Conservation (phyloP, 1,284 basidiomycete genomes). For the Xerocomus minutiporus region DNA sequence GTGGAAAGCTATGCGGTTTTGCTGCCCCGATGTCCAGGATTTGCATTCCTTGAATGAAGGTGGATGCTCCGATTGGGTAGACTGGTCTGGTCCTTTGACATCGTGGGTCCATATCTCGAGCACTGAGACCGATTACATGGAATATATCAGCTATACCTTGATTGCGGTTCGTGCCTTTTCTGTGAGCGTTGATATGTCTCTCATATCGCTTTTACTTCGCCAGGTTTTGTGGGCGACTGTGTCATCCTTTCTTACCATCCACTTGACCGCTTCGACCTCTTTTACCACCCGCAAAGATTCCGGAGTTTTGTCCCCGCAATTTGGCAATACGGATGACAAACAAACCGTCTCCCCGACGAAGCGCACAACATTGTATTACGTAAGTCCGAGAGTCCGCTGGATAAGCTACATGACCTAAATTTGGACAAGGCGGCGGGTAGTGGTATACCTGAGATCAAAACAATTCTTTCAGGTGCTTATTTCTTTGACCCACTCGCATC, state of each 20-base stretch:
- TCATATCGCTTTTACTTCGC: constrained; percentile 1
- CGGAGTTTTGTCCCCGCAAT: constrained; percentile 57
- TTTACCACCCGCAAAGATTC: constrained; percentile 88
- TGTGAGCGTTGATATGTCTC: not conserved
- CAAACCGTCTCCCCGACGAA: constrained; percentile 34
- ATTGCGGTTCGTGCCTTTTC: constrained; percentile 62
- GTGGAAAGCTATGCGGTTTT: constrained; percentile 79
- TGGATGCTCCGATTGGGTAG: constrained; percentile 67
- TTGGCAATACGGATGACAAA: constrained; percentile 32
- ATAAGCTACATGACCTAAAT: constrained; percentile 16
- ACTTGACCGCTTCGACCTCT: constrained; percentile 82
- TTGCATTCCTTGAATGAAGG: constrained; percentile 32
- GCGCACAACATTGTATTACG: constrained; percentile 80
- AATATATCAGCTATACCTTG: constrained; percentile 70
- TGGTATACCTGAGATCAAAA: constrained; percentile 97
- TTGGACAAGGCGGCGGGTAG: constrained; percentile 78
- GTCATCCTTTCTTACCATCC: constrained; percentile 79
- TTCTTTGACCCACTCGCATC: constrained; percentile 1
- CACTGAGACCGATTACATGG: constrained; percentile 43
- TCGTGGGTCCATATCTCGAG: constrained; percentile 19
- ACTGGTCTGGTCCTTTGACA: constrained; percentile 61
- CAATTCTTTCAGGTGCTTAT: constrained; percentile 77
- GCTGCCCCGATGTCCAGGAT: constrained; percentile 54
- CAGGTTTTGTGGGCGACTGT: constrained; percentile 68
- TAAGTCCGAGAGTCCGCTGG: constrained; percentile 36